Conservation (phyloP, 768 basidiomycete genomes). For the Leccinum imitatum region DNA sequence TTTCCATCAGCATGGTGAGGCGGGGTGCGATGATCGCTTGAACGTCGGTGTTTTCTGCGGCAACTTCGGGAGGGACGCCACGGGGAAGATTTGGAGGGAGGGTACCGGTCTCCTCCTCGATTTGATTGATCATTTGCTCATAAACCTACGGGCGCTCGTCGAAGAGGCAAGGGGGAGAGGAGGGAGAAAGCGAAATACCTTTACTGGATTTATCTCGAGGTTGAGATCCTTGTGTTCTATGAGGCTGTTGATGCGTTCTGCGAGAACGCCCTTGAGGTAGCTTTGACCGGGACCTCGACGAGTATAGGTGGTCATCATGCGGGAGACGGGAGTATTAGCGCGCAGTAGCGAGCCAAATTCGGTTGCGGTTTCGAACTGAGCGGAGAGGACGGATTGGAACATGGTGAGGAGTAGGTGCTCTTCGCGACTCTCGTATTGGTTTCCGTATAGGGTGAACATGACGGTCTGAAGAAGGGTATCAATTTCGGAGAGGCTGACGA, state of each 20-base stretch:
- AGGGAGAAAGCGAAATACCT: slow-evolving; percentile 48
- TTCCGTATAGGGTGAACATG: slow-evolving; percentile 99
- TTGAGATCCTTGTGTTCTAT: slow-evolving; percentile 99
- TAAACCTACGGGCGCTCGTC: slow-evolving; percentile 64
- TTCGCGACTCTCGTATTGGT: slow-evolving; percentile 98
- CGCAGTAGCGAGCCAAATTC: slow-evolving; percentile 98
- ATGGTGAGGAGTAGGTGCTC: slow-evolving; percentile 98
- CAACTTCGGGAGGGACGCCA: slow-evolving; percentile 92
- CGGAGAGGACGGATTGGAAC: slow-evolving; percentile 98
- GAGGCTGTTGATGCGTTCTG: slow-evolving; percentile 96
- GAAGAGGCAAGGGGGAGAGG: neutral
- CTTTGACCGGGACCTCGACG: slow-evolving; percentile 98
- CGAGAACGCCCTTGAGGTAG: slow-evolving; percentile 95
- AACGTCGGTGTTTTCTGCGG: slow-evolving; percentile 91
- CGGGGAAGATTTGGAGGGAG: slow-evolving; percentile 89
- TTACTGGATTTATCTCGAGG: slow-evolving; percentile 98
- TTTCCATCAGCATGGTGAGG: slow-evolving; percentile 99
- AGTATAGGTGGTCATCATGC: slow-evolving; percentile 99
- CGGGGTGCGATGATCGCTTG: slow-evolving; percentile 98
- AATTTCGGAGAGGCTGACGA: slow-evolving; percentile 95
- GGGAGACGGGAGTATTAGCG: slow-evolving; percentile 97
- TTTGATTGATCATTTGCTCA: slow-evolving; percentile 99
- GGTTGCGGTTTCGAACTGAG: slow-evolving; percentile 98
- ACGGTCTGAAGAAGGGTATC: slow-evolving; percentile 99
- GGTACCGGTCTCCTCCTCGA: slow-evolving; percentile 94